A percentile compares a stretch with the other conserved stretches of the same genome.
phyloP scores from a whole-genome alignment of 2,329 filamentous ascomycete species.

The Ascocoryne sarcoides region DNA sequence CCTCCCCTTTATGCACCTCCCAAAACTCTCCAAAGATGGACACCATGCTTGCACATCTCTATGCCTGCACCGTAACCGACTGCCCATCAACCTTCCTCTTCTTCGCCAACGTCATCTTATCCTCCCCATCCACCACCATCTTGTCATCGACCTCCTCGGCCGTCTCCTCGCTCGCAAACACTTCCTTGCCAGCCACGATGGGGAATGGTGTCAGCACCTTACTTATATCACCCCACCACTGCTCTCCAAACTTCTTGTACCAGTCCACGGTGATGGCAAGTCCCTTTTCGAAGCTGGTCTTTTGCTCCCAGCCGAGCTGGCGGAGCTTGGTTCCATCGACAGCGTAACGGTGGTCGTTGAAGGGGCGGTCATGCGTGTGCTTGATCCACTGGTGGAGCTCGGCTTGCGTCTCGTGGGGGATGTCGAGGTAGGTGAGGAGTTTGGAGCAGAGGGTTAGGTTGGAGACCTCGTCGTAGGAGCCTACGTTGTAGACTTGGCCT shows the following conservation, averaged over 20 bases:
- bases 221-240: conserved; percentile 65
- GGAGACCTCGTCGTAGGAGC: conserved; percentile 68
- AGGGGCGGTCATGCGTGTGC: conserved; percentile 69
- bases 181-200: conserved; percentile 45
- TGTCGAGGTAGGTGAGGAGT: conserved; percentile 54
- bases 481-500: conserved; percentile 76
- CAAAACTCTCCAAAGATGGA: no score
- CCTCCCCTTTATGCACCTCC: no score
- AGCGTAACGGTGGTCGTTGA: conserved; percentile 67
- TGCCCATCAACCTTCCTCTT: conserved; percentile 18
- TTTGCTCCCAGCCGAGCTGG: conserved; percentile 60
- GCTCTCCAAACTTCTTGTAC: conserved; percentile 57
- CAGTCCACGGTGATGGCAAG: conserved; percentile 58
- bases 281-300: conserved; percentile 55
- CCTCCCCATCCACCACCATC: conserved; percentile 17
- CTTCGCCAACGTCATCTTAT: conserved; percentile 20
- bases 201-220: conserved; percentile 62
- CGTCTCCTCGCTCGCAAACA: conserved; percentile 35
- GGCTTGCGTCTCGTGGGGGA: conserved; percentile 40
- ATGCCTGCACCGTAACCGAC: no score
- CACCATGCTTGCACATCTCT: no score
- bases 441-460: conserved; percentile 61
- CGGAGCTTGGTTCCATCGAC: conserved; percentile 62
- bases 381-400: conserved; percentile 58
- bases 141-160: conserved; percentile 24